Conservation (phyloP, 2,329 filamentous ascomycete genomes). For the Bipolaris gigantea region DNA sequence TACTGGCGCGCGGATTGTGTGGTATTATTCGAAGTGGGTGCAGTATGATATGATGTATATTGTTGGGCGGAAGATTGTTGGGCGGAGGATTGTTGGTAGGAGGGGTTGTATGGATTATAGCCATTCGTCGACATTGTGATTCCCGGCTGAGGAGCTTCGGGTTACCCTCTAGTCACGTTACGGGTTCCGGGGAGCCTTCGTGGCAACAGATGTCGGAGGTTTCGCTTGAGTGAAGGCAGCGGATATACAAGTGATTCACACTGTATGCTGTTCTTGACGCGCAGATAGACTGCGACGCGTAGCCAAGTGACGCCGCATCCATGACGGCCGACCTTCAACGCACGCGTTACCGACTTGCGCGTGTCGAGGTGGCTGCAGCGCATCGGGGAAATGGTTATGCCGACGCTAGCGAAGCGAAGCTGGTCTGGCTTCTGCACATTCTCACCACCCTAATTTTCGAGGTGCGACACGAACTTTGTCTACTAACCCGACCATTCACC, state of each 20-base stretch:
- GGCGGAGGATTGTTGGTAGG: slow-evolving; percentile 33
- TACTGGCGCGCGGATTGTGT: slow-evolving; percentile 32
- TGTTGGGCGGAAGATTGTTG: slow-evolving; percentile 36
- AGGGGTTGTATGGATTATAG: slow-evolving; percentile 32
- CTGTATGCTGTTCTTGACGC: background rate
- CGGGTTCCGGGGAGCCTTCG: background rate
- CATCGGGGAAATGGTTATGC: slow-evolving; percentile 10
- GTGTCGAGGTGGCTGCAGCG: background rate
- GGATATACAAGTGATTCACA: background rate
- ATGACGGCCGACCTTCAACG: background rate
- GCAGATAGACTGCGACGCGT: slow-evolving; percentile 11
- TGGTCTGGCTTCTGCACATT: slow-evolving; percentile 11
- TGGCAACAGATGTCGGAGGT: background rate
- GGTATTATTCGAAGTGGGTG: slow-evolving; percentile 27
- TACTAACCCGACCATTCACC: slow-evolving; percentile 39
- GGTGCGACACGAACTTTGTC: slow-evolving; percentile 22
- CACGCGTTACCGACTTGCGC: slow-evolving; percentile 2
- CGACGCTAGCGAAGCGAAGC: slow-evolving; percentile 22
- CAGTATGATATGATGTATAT: slow-evolving; percentile 33
- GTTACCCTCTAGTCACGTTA: slow-evolving; percentile 7
- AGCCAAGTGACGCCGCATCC: background rate
- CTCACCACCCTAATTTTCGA: slow-evolving; percentile 21
- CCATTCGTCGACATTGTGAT: slow-evolving; percentile 32
- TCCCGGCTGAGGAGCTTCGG: slow-evolving; percentile 3
- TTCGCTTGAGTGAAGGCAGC: background rate